Conservation (phyloP, 345 rosid species). For the Hibiscus mutabilis region DNA sequence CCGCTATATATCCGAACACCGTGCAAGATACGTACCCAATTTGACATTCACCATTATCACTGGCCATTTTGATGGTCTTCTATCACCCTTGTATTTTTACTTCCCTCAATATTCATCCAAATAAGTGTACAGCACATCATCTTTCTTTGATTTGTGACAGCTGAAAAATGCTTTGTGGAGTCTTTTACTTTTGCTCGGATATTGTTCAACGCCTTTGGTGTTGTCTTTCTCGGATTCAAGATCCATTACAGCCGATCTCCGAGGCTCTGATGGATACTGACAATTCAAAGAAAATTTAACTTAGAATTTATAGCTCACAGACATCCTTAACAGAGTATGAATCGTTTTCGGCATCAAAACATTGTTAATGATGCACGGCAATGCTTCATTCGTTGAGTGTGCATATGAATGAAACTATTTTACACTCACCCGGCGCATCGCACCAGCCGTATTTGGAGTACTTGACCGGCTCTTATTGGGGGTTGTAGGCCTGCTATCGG, state of each 20-base stretch:
- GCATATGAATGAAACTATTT: not conserved
- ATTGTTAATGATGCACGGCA: not conserved
- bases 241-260: conserved; percentile 71
- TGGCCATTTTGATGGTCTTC: too few relatives aligned
- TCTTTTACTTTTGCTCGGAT: conserved; percentile 83
- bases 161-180: conserved; percentile 86
- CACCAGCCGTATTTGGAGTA: conserved; percentile 48
- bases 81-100: too few relatives aligned
- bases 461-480: conserved; percentile 57
- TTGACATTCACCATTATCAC: not conserved
- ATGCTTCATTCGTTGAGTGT: not conserved
- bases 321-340: not conserved
- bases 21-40: not conserved
- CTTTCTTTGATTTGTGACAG: conserved; percentile 88
- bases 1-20: too few relatives aligned
- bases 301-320: too few relatives aligned
- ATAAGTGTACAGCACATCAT: conserved; percentile 70
- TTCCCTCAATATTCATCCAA: conserved; percentile 72
- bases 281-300: not conserved
- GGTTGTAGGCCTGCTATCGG: conserved; percentile 58
- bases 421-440: conserved; percentile 46
- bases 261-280: conserved; percentile 85
- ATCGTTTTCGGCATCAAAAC: not conserved
- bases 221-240: conserved; percentile 49
- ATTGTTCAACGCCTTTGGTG: conserved; percentile 29